Base-by-base conservation (phyloP, 2,329 filamentous ascomycete species). In the Aspergillus novoparasiticus region DNA sequence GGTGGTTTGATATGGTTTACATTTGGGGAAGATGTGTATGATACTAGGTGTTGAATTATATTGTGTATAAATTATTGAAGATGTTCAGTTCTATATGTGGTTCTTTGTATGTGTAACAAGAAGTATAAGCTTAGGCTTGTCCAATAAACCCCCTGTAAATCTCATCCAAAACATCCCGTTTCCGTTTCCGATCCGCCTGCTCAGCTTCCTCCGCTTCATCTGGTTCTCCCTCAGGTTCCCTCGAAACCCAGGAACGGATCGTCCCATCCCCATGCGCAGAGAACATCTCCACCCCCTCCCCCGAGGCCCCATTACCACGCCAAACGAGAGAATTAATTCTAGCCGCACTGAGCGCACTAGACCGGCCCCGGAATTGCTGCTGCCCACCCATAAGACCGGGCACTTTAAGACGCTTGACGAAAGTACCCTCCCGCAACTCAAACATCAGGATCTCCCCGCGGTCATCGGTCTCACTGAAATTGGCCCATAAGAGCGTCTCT, bases 241-340 rank as follows among this genome's bases (percentile, higher is more conserved):
- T 80, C 2, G 92, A 90, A 69, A 85, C 84, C 93, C 94, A 97
- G 4, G 87, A 86, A 51, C 90, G 85, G 62, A 98, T 94, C 58
- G 89, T 90, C 0, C 94, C 94, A 73, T 97, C 93, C 3, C 89
- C 84, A 71, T 97, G 93, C 2, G 89, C 90, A 59, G 92, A 95
- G 78, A 93, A 96, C 62, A 97, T 85, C 68, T 90, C 88, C 1
- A 89, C 75, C 0, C 87, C 88, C 61, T 84, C 78, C 8, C 82
- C 82, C 4, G 83, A 83, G 1, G 81, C 80, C 16, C 85, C 84
- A 26, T 85, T 83, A 36, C 92, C 91, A 41, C 87, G 81, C 93
- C 93, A 97, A 0, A 86, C 89, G 28, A 97, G 82, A 59, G 86
- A 86, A 16, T 91, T 93, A 54, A 95, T 89, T 34, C 90, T 84